Evolutionary conservation across 352 stramenopile species (phyloP).

Genomic region (Elongisporangium senticosum): DNA sequence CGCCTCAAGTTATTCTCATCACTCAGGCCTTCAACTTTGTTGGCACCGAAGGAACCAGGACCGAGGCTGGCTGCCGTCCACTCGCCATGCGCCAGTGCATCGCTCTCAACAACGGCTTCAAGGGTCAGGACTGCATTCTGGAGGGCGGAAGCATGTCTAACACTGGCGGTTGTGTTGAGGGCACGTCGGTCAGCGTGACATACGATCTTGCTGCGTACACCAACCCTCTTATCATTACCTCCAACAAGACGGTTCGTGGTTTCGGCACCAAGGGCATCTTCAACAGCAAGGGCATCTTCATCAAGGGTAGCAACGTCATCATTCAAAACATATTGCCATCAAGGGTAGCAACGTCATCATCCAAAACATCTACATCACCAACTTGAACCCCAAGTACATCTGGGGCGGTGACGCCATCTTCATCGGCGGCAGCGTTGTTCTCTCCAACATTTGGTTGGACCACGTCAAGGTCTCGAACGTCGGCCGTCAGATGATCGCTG

Average conservation of each 20-base stretch:
- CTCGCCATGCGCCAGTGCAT: constrained; percentile 26
- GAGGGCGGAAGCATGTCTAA: constrained; percentile 26
- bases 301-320: constrained; percentile 40
- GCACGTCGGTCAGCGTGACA: constrained; percentile 15
- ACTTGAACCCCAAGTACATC: constrained; percentile 49
- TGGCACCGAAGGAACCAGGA: constrained; percentile 27
- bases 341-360: constrained; percentile 40
- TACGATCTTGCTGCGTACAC: constrained; percentile 33
- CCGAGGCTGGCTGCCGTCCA: constrained; percentile 16
- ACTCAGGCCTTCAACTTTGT: constrained; percentile 44
- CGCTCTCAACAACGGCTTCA: constrained; percentile 20
- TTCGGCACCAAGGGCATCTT: constrained; percentile 27
- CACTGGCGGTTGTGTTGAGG: constrained; percentile 31
- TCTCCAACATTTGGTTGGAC: too few species aligned
- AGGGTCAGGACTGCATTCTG: constrained; percentile 22
- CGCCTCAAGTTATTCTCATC: constrained; percentile 34
- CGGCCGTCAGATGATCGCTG: too few species aligned
- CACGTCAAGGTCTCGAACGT: too few species aligned
- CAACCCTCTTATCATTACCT: constrained; percentile 11
- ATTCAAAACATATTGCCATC: constrained; percentile 53
- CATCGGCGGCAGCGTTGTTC: too few species aligned
- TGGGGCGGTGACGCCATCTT: constrained; percentile 28
- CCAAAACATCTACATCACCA: constrained; percentile 55
- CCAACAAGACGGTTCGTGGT: constrained; percentile 48
- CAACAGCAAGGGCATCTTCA: constrained; percentile 29